A percentile compares a stretch with the other conserved stretches of the same genome.
Conservation (phyloP, 495 filamentous ascomycete genomes). For the Tuber calosporum region DNA sequence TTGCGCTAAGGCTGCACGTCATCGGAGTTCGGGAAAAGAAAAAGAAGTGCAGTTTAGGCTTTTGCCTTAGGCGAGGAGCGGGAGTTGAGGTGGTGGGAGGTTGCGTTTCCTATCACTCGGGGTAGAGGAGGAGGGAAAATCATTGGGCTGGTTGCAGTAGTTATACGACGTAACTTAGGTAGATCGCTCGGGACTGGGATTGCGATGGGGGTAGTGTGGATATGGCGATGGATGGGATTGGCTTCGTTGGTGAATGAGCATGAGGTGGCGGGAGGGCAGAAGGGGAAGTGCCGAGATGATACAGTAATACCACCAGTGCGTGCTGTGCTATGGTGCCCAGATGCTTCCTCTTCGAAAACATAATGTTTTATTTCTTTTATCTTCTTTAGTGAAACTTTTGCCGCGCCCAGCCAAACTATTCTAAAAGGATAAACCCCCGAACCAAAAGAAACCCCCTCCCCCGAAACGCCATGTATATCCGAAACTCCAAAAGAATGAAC, state of each 20-base stretch:
- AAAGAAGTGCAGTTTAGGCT: not conserved
- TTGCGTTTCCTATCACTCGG: not conserved
- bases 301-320: not conserved
- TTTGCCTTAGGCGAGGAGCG: not conserved
- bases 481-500: not conserved
- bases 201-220: not conserved
- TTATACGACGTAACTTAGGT: not conserved
- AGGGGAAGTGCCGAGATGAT: not conserved
- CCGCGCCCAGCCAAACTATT: not conserved
- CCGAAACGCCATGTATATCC: constrained; percentile 7
- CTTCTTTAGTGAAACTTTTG: not conserved
- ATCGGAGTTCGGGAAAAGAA: not conserved
- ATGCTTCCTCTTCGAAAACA: too few relatives aligned
- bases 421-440: not conserved
- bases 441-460: not conserved
- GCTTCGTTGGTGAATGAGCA: not conserved
- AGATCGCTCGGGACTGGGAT: not conserved
- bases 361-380: not conserved
- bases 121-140: not conserved
- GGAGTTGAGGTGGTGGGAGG: not conserved
- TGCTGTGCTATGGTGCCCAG: not conserved
- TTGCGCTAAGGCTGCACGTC: not conserved
- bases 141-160: not conserved
- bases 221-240: not conserved
- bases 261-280: not conserved